phyloP scores from a whole-genome alignment of 805 yeast genomes.

The Nakazawaea pomicola region DNA sequence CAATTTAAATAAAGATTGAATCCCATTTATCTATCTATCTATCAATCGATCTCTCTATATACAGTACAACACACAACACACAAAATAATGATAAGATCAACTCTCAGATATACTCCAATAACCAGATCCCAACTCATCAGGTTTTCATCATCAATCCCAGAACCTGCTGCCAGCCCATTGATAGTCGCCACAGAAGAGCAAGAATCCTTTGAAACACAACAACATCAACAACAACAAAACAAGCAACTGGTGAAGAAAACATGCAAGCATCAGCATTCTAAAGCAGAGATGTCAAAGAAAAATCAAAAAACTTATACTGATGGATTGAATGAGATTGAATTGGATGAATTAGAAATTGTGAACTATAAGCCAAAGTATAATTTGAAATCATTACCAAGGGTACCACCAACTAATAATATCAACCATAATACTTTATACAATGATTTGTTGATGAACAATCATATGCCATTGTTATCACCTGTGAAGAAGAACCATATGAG shows the following conservation, averaged over 20 bases:
- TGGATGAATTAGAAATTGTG: too few relatives aligned
- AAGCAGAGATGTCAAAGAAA: too few relatives aligned
- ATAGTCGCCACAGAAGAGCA: neutral
- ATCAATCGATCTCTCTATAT: too few relatives aligned
- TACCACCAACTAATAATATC: conserved; percentile 27
- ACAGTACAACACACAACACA: too few relatives aligned
- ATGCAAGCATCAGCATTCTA: neutral
- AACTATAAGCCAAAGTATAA: conserved; percentile 13
- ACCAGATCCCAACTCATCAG: neutral
- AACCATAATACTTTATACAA: conserved; percentile 22
- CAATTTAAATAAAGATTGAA: too few relatives aligned
- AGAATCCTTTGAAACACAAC: neutral
- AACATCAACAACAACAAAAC: neutral
- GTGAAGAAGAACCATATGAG: conserved; percentile 24
- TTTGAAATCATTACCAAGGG: conserved; percentile 26
- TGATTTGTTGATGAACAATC: conserved; percentile 25
- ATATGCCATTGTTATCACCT: conserved; percentile 26
- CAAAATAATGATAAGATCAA: neutral
- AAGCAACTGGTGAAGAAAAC: neutral
- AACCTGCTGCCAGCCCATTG: neutral
- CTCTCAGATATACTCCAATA: neutral
- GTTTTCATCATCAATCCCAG: neutral
- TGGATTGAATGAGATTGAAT: too few relatives aligned
- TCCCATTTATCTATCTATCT: too few relatives aligned
- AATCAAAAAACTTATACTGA: too few relatives aligned